Evolutionary conservation across 2,329 filamentous ascomycete species (phyloP), one percentile per base, ranked within the genome.

Genomic region (Cercospora janseana): DNA sequence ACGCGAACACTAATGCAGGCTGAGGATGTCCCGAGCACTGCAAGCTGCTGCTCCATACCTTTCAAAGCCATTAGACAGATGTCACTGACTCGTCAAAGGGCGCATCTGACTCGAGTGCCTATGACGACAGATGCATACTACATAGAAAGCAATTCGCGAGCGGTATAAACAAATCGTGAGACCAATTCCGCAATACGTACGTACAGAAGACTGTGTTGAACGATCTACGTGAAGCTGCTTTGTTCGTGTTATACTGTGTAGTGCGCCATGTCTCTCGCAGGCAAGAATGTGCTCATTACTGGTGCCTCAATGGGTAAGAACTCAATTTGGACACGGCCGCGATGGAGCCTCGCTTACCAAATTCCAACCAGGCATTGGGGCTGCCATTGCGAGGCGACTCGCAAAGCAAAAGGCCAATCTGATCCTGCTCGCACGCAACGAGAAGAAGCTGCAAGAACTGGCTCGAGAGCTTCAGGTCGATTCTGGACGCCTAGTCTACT

Each of bases 341-440:
- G 28, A 23, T n/a, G 15, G 26, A n/a, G 26, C 24, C 16, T 32
- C 32, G 38, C 31, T 42, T 10, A 47, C n/a, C 16, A 41, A 8
- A 27, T 37, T 15, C 26, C 12, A 6, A 23, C 28, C 34, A 59
- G 71, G 74, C 32, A 77, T 77, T 27, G 75, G 74, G 13, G 69
- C 69, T 34, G 66, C 70, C 4, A 75, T 76, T 18, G 72, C 73
- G 5, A 57, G 58, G 4, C 59, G 67, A 3, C 58, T 75, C 3
- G 73, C 70, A 9, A 54, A 62, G 9, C 63, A 70, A 41, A 66
- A 67, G 2, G 70, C 70, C 4, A 73, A 70, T 9, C 49, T 77
- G 4, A 66, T 72, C n/a, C 69, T 78, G 1, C 59, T 75, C 28
- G 66, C 73, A 1, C 66, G 73, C 10, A 72, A 70, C 6, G 55